Evolutionary conservation across 2,329 filamentous ascomycete species (phyloP), one percentile per base, ranked within the genome.

Genomic region (Cladosporium austrohemisphaericum): DNA sequence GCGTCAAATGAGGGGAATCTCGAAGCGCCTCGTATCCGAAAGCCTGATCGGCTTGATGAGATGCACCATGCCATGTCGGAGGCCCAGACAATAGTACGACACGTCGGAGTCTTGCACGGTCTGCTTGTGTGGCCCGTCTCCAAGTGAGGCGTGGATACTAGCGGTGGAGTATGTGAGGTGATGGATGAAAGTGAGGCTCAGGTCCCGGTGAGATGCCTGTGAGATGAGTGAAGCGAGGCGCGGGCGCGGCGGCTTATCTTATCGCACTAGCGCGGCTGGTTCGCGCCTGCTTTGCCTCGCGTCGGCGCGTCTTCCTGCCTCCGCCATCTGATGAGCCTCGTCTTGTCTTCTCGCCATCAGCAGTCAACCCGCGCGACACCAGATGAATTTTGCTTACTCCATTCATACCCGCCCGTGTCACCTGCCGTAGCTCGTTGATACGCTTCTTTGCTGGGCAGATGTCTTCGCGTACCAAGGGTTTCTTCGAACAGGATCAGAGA

Each of bases 391-490:
- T 35, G 20, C 31, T 33, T 18, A 3, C 28, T 23, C 11, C 31
- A 45, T 45, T 45, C 19, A 35, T 45, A 45, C 22, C 41, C 14
- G 19, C n/a, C 23, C 35, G 20, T 20, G 14, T 6, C 7, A 13
- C 19, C 38, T 16, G 13, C 22, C 26, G 13, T 13, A 19, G 10
- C 31, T 31, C n/a, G 26, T n/a, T 10, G 16, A 10, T 6, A n/a
- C 23, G 13, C 4, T 8, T n/a, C 16, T 6, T 11, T 20, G 18
- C 35, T 9, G 18, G 31, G 25, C n/a, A 28, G 23, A 75, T 74
- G 71, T 68, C 71, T 52, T 68, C 66, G 46, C 71, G 70, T 53
- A 75, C 76, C 55, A 74, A 70, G 60, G 74, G 73, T 53, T 77
- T 77, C 65, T 76, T 76, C 59, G 73, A 77, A 52, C 71, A 76